Conservation (phyloP, 2,329 filamentous ascomycete species). For the Xylariaceae sp. region DNA sequence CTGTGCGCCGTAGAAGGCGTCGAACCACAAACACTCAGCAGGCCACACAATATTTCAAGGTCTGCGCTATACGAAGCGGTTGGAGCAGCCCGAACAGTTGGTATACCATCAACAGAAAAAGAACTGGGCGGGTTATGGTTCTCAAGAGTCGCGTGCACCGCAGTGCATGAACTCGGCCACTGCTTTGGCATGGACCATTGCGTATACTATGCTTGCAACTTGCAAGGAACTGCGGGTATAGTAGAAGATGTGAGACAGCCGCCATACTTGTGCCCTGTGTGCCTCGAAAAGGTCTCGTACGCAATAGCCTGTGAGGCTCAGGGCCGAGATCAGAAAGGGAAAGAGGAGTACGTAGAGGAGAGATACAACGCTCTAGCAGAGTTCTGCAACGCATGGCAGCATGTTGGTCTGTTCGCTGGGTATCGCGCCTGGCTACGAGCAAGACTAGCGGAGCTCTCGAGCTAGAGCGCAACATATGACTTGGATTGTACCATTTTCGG, state of each 20-base stretch:
- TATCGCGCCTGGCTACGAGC: constrained; percentile 42
- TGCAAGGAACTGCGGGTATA: constrained; percentile 59
- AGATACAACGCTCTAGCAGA: constrained; percentile 38
- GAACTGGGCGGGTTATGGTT: constrained; percentile 52
- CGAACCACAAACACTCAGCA: constrained; percentile 10
- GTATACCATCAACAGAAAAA: constrained; percentile 22
- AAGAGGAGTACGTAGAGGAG: constrained; percentile 28
- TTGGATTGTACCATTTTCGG: no score
- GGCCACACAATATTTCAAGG: constrained; percentile 9
- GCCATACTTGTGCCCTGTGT: constrained; percentile 61
- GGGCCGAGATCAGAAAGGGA: constrained; percentile 15
- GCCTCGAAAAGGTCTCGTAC: constrained; percentile 50
- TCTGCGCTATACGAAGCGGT: constrained; percentile 34
- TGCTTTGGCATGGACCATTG: constrained; percentile 67
- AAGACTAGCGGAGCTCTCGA: constrained; percentile 22
- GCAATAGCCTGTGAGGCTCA: constrained; percentile 27
- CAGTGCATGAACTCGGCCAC: constrained; percentile 64
- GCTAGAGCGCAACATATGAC: background rate
- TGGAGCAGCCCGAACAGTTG: constrained; percentile 22
- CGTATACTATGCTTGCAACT: constrained; percentile 61
- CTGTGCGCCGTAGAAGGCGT: constrained; percentile 30
- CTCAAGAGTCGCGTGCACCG: constrained; percentile 54
- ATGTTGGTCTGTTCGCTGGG: constrained; percentile 45
- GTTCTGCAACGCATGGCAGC: constrained; percentile 42
- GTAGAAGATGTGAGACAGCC: constrained; percentile 61